Base-by-base conservation (phyloP, 202 grass and related monocot species). In the Schoenoplectus triqueter region DNA sequence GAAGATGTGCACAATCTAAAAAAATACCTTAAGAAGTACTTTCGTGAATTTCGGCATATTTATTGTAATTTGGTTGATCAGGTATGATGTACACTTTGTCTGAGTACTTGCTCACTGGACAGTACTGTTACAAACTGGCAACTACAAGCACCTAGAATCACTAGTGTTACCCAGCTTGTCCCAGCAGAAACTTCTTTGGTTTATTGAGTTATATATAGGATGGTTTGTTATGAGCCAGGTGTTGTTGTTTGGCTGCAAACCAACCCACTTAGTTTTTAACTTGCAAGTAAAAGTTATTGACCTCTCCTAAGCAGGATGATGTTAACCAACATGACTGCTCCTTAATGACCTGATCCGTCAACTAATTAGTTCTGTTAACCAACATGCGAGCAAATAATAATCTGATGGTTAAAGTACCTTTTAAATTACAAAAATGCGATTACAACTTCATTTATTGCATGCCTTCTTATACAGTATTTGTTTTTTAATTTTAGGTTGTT, bases 21-120 rank as follows among this genome's bases (percentile, higher is more conserved):
- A 78, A 4, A 51, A 4, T 98, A 92, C 47, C 86, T 98, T 4
- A 19, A 2, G 41, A 92, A 93, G 70, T 87, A 98, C 85, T 93
- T 84, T 6, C 87, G 86, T 78, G 90, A 93, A 90, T 98, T 98
- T 84, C 85, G 89, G 41, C 92, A 98, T 92, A 64, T 89, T 64
- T 78, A 89, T 87, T 95, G 92, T 85, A 62, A 65, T 81, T 85
- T 85, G 57, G 92, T 98, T 86, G 83, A 92, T 80, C 89, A 93
- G 91, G 95, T 98, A 76, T 40, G 15, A 64, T 75, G 50, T 62
- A 10, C 10, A 65, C 3, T 50, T 47, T 66, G 47, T 54, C n/a
- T 62, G 17, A 59, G 10, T 46, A 41, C 78, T 86, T 55, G 66
- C 20, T 45, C 46, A 73, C 69, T 82, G 22, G 39, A 6, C 31